Conservation (phyloP, 257 asterid species). For the Nicotiana knightiana region DNA sequence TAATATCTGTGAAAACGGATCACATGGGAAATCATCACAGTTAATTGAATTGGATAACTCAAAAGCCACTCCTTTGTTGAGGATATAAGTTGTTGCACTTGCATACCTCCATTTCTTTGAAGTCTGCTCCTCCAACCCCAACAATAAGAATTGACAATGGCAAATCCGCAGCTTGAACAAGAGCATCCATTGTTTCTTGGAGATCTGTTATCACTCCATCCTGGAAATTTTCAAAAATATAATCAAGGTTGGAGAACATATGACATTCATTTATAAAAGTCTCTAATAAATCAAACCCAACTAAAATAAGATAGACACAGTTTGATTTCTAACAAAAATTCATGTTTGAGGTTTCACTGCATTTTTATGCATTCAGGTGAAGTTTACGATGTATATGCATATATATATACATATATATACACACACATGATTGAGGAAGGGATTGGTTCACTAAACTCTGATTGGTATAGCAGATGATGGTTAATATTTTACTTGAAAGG, state of each 20-base stretch:
- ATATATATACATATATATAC: no score
- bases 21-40: conserved; percentile 1
- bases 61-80: neutral
- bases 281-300: neutral
- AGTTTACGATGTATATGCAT: neutral
- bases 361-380: neutral
- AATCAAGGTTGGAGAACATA: neutral
- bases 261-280: no score
- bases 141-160: conserved; percentile 91
- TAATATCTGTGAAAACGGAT: conserved; percentile 41
- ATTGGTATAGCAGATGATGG: neutral
- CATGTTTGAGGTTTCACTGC: neutral
- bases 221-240: conserved; percentile 23
- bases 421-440: neutral
- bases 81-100: conserved; percentile 10
- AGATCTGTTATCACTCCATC: conserved; percentile 99
- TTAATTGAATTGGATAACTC: neutral
- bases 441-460: neutral
- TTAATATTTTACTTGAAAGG: neutral
- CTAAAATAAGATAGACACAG: neutral
- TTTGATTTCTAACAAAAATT: neutral
- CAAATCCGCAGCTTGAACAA: conserved; percentile 90
- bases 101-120: conserved; percentile 93
- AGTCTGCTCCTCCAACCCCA: conserved; percentile 99
- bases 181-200: conserved; percentile 93